Evolutionary conservation across 106 monocot species (phyloP), one percentile per base, ranked within the genome.

Genomic region (Dioscorea dumetorum): DNA sequence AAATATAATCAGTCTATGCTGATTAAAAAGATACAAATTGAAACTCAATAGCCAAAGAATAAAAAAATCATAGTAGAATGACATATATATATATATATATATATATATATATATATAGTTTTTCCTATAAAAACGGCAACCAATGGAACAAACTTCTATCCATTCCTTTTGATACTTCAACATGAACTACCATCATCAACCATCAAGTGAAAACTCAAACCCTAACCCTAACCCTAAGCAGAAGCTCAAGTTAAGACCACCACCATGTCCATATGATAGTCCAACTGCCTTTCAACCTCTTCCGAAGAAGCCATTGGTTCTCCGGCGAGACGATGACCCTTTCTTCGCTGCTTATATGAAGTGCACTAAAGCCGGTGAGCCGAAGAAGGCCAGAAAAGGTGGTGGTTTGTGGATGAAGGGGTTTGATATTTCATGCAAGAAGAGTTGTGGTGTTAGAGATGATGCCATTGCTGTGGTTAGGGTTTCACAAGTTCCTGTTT

Each of bases 391-490:
- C n/a, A n/a, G 19, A 19, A 14, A 14, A 12, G 54, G 54, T 54
- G 54, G 54, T 54, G 60, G 60, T 24, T 24, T 24, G 8, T 12
- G 23, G 60, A 60, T 24, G 60, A 23, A 13, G 21, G 23, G 22
- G 60, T 23, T 60, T 14, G 60, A 16, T 31, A 32, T 78, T 2
- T 73, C 79, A 1, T 79, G 79, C 59, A 79, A 73, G 79, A 24
- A 53, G 15, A 33, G 59, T 4, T 17, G 23, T 24, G 68, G 67
- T 10, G 73, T 79, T 68, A 50, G 35, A 63, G 41, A 41, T 65
- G 56, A 56, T 33, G 60, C 23, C 59, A 58, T n/a, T n/a, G n/a
- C n/a, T n/a, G n/a, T 76, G 58, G 58, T 72, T 67, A 76, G 72
- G 61, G 2, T 72, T 60, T 49, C 76, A 12, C 48, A 61, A 5